A percentile compares a stretch with the other conserved stretches of the same genome.
These are phyloP conservation scores for Clitoria ternatea DNA, from an alignment of 306 rosid genomes.

Conservation along the genomic window DNA sequence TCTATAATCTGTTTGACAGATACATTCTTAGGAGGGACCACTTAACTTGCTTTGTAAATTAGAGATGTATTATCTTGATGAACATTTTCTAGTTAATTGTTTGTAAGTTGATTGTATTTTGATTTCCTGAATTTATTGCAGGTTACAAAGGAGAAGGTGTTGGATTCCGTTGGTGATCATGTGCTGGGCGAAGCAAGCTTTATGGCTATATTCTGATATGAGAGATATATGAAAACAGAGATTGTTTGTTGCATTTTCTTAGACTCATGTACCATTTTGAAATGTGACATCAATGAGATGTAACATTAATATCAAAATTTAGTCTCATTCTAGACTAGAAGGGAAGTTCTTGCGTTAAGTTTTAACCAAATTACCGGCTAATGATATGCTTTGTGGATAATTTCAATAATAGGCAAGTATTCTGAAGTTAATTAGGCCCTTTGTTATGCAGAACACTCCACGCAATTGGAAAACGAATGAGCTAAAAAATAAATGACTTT, in stretches of 20 bases:
- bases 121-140: constrained; percentile 2
- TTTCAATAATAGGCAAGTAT: too few relatives aligned
- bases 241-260: not conserved
- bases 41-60: too few relatives aligned
- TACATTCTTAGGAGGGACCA: too few relatives aligned
- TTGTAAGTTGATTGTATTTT: not conserved
- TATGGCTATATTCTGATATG: constrained; percentile 40
- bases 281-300: not conserved
- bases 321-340: not conserved
- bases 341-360: not conserved
- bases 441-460: too few relatives aligned
- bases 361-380: not conserved
- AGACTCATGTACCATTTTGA: constrained; percentile 10
- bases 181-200: constrained; percentile 63
- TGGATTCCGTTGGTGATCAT: constrained; percentile 64
- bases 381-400: too few relatives aligned
- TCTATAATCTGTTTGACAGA: too few relatives aligned
- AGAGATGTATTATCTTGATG: too few relatives aligned
- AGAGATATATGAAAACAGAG: not conserved
- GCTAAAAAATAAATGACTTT: too few relatives aligned
- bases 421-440: too few relatives aligned
- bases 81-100: too few relatives aligned
- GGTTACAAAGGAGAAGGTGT: constrained; percentile 72
- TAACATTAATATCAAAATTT: not conserved
- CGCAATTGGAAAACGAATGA: too few relatives aligned